These are phyloP conservation scores for Malassezia restricta DNA, from an alignment of 1,284 basidiomycete species.

Conservation along the genomic window DNA sequence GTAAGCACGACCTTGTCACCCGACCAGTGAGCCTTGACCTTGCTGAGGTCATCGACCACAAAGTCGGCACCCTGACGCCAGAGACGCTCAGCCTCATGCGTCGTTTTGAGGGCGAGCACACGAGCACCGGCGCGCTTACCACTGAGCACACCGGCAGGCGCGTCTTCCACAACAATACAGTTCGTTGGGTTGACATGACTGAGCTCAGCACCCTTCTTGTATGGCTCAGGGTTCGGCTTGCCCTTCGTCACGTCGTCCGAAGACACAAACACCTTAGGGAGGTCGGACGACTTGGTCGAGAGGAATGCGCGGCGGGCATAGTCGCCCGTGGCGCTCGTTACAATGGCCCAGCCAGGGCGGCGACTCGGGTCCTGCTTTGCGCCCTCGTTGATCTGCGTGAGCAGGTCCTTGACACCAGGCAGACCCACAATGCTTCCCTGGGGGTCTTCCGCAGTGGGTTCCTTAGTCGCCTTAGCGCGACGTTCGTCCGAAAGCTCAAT, in stretches of 20 bases:
- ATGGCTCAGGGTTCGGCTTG: constrained; percentile 43
- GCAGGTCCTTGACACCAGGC: constrained; percentile 35
- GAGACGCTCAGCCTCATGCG: constrained; percentile 34
- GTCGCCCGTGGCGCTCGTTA: constrained; percentile 42
- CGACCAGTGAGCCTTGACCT: constrained; percentile 36
- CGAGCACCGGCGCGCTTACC: constrained; percentile 38
- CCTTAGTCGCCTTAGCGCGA: constrained; percentile 9
- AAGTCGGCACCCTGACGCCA: constrained; percentile 33
- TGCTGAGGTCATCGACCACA: constrained; percentile 35
- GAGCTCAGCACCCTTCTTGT: constrained; percentile 34
- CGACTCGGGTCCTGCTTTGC: not conserved
- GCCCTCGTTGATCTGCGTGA: constrained; percentile 26
- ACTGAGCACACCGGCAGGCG: constrained; percentile 35
- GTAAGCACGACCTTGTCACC: constrained; percentile 25
- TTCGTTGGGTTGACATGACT: constrained; percentile 22
- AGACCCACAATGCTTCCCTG: constrained; percentile 39
- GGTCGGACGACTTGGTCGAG: constrained; percentile 20
- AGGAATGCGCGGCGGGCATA: constrained; percentile 39
- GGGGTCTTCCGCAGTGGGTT: constrained; percentile 5
- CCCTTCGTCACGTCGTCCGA: constrained; percentile 33
- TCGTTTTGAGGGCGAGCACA: constrained; percentile 36
- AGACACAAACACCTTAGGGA: constrained; percentile 35
- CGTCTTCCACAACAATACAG: constrained; percentile 43
- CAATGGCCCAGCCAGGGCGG: constrained; percentile 43
- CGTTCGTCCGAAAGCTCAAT: constrained; percentile 24